Evolutionary conservation across 345 rosid genomes (phyloP).

Genomic region (Bretschneidera sinensis): DNA sequence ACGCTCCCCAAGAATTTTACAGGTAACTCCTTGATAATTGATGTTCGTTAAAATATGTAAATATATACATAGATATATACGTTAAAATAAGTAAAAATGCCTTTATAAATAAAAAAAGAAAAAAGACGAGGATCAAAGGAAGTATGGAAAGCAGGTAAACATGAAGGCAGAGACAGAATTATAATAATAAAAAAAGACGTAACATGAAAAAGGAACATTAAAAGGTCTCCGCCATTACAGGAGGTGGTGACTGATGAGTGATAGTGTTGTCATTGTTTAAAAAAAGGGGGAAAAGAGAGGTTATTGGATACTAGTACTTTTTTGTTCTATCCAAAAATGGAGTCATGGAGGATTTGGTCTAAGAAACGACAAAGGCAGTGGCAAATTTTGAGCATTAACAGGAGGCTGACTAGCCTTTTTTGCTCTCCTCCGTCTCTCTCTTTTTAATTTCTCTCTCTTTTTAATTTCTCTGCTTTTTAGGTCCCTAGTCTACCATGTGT

Average conservation of each 20-base stretch:
- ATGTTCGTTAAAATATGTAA: background rate
- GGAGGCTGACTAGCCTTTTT: conserved; percentile 67
- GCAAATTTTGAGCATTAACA: conserved; percentile 29
- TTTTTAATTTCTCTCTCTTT: background rate
- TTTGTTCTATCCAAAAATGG: too few relatives aligned
- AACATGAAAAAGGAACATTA: conserved; percentile 7
- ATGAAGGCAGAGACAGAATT: background rate
- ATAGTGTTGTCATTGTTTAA: background rate
- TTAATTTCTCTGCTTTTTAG: conserved; percentile 14
- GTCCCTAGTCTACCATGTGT: background rate
- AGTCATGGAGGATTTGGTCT: conserved; percentile 30
- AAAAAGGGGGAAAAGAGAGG: background rate
- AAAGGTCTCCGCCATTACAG: conserved; percentile 32
- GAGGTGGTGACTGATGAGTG: conserved; percentile 7
- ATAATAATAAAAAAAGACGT: conserved; percentile 3
- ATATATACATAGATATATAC: too few relatives aligned
- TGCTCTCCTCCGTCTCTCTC: conserved; percentile 26
- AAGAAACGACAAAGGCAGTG: conserved; percentile 16
- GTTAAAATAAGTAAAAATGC: too few relatives aligned
- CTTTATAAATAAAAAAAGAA: too few relatives aligned
- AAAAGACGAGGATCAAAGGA: background rate
- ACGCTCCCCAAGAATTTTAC: background rate
- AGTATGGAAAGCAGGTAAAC: conserved; percentile 11
- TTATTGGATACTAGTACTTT: background rate
- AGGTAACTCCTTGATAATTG: background rate